phyloP scores from a whole-genome alignment of 306 rosid species.

The Corylus avellana region DNA sequence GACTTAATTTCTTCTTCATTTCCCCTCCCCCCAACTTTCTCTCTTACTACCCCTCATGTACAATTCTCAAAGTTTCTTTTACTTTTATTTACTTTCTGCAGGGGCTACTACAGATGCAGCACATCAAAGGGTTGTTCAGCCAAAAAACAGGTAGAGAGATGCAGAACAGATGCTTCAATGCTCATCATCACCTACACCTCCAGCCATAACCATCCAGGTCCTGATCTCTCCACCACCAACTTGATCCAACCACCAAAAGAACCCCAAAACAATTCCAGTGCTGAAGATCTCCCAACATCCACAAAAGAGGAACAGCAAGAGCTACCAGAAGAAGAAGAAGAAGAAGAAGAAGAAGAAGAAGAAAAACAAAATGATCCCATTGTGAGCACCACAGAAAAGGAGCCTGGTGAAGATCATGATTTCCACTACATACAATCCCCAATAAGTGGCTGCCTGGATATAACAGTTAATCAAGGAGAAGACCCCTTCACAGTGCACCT shows the following conservation, averaged over 20 bases:
- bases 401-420: slow-evolving; percentile 30
- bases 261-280: slow-evolving; percentile 30
- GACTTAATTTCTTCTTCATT: not conserved
- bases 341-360: slow-evolving; percentile 17
- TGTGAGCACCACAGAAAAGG: slow-evolving; percentile 8
- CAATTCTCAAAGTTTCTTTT: slow-evolving; percentile 15
- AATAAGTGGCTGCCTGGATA: slow-evolving; percentile 40
- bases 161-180: slow-evolving; percentile 80
- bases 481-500: slow-evolving; percentile 51
- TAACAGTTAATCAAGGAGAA: slow-evolving; percentile 40
- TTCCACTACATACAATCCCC: slow-evolving; percentile 59
- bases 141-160: slow-evolving; percentile 91
- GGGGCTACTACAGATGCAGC: slow-evolving; percentile 91
- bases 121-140: slow-evolving; percentile 94
- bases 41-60: not conserved
- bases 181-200: slow-evolving; percentile 79
- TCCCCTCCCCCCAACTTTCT: not conserved
- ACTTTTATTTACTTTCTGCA: slow-evolving; percentile 25
- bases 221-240: slow-evolving; percentile 42
- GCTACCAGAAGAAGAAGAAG: slow-evolving; percentile 14
- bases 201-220: slow-evolving; percentile 79
- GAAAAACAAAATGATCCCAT: slow-evolving; percentile 2
- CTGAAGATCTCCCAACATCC: slow-evolving; percentile 31
- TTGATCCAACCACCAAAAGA: slow-evolving; percentile 25
- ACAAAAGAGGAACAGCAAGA: slow-evolving; percentile 39